phyloP scores from a whole-genome alignment of 2,329 filamentous ascomycete genomes.

The Fusarium verrucosum region DNA sequence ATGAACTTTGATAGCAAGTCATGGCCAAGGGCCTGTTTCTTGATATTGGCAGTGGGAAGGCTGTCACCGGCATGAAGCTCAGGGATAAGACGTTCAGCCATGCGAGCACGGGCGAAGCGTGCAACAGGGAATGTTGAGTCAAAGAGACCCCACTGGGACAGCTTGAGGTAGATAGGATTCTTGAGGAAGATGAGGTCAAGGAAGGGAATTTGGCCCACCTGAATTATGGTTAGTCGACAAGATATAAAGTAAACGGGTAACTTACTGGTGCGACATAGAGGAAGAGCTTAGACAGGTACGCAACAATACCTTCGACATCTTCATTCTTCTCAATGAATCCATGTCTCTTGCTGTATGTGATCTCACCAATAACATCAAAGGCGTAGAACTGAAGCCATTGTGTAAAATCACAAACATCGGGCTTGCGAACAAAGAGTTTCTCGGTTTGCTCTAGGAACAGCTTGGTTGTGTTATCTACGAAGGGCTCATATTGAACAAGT shows the following conservation, averaged over 20 bases:
- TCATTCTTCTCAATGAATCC: conserved; percentile 79
- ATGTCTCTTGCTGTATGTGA: conserved; percentile 79
- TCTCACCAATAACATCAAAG: conserved; percentile 82
- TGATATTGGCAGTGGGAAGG: conserved; percentile 48
- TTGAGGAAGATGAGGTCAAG: conserved; percentile 76
- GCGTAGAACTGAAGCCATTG: conserved; percentile 83
- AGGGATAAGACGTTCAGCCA: conserved; percentile 67
- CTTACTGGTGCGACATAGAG: conserved; percentile 74
- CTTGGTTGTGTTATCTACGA: conserved; percentile 78
- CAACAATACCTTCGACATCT: conserved; percentile 79
- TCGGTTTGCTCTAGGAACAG: conserved; percentile 74
- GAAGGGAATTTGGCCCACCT: conserved; percentile 79
- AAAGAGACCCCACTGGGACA: conserved; percentile 72
- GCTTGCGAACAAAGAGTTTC: conserved; percentile 59
- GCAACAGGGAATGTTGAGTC: conserved; percentile 78
- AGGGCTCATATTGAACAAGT: conserved; percentile 80
- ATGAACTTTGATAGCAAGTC: conserved; percentile 79
- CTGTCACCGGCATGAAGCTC: conserved; percentile 50
- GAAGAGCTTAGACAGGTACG: conserved; percentile 70
- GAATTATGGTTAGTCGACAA: not conserved
- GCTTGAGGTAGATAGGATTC: conserved; percentile 75
- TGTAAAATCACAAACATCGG: conserved; percentile 64
- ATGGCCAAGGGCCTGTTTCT: conserved; percentile 53
- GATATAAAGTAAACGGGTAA: rapidly evolving
- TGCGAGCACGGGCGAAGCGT: conserved; percentile 73